phyloP scores from a whole-genome alignment of 306 rosid genomes.

The Quercus cerris region DNA sequence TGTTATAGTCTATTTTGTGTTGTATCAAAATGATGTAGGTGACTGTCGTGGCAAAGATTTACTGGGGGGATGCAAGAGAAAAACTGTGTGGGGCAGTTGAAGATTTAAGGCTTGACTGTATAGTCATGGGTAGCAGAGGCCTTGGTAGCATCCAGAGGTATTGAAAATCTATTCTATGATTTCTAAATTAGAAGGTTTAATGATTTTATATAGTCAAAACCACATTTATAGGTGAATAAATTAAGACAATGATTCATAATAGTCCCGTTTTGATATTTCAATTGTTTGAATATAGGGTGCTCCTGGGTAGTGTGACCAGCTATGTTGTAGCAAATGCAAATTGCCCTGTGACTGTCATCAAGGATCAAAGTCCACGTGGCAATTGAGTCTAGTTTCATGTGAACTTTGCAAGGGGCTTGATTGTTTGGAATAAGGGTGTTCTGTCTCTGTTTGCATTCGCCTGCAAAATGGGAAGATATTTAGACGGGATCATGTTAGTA shows the following conservation, averaged over 20 bases:
- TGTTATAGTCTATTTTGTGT: not conserved
- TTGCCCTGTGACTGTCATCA: conserved; percentile 50
- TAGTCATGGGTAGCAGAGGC: conserved; percentile 63
- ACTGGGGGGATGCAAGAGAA: conserved; percentile 61
- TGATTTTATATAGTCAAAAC: not conserved
- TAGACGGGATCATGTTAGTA: not conserved
- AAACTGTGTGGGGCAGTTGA: conserved; percentile 30
- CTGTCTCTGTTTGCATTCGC: not conserved
- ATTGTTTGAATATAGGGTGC: conserved; percentile 34
- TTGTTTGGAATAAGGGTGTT: not conserved
- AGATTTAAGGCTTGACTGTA: conserved; percentile 44
- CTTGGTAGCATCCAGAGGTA: conserved; percentile 51
- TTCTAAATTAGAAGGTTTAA: not conserved
- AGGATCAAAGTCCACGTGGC: conserved; percentile 26
- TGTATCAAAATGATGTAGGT: conserved; percentile 24
- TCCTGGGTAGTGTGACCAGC: conserved; percentile 56
- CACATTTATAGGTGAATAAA: not conserved
- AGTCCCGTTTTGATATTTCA: not conserved
- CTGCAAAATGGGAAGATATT: not conserved
- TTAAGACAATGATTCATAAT: not conserved
- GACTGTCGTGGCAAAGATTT: conserved; percentile 41
- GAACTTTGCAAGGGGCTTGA: not conserved
- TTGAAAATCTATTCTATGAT: not conserved
- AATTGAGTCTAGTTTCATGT: conserved; percentile 1
- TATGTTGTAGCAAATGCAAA: conserved; percentile 41